Conservation (phyloP, 2,329 filamentous ascomycete species). For the Alternaria gaisen region DNA sequence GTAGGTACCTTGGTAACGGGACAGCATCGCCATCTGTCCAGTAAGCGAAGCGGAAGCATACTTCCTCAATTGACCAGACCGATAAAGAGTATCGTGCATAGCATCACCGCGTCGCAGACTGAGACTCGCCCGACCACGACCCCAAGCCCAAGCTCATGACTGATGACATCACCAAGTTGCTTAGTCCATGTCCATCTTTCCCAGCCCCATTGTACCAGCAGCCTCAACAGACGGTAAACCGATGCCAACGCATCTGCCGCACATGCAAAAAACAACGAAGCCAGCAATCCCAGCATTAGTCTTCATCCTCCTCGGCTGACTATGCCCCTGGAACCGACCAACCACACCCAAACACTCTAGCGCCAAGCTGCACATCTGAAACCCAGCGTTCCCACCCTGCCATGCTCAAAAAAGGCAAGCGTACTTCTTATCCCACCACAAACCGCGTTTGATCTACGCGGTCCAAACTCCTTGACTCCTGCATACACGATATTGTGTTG, state of each 20-base stretch:
- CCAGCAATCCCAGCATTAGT: not conserved
- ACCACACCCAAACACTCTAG: constrained; percentile 12
- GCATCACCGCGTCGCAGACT: not conserved
- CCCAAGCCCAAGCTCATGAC: not conserved
- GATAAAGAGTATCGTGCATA: not conserved
- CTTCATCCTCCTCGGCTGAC: not conserved
- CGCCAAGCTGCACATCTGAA: constrained; percentile 17
- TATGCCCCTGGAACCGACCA: constrained; percentile 6
- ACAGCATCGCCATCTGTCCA: not conserved
- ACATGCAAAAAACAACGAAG: not conserved
- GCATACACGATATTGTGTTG: constrained; percentile 8
- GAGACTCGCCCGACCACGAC: not conserved
- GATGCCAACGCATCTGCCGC: not conserved
- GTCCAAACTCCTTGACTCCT: constrained; percentile 8
- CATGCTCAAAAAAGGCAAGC: not conserved
- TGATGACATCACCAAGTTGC: constrained; percentile 2
- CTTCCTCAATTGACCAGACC: not conserved
- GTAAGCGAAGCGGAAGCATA: not conserved
- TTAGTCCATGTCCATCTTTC: not conserved
- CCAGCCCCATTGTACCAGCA: not conserved
- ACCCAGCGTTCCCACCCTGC: constrained; percentile 2
- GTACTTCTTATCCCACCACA: not conserved
- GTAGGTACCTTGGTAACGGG: not conserved
- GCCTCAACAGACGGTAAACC: not conserved
- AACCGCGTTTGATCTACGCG: constrained; percentile 19